Evolutionary conservation across 805 yeast species (phyloP).

Genomic region (Candida gorgasii): DNA sequence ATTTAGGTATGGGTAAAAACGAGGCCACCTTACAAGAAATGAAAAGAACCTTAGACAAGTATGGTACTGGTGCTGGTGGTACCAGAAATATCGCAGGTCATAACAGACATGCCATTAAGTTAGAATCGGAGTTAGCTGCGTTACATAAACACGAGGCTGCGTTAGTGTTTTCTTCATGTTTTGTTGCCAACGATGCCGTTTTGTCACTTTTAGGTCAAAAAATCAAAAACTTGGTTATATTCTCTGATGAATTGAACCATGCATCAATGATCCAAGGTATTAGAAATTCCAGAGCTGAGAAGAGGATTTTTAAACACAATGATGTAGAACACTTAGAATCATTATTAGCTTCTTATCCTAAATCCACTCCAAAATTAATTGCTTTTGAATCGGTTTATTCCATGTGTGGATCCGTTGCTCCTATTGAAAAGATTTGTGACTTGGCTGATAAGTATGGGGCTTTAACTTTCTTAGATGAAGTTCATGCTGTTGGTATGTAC

Average conservation of each 20-base stretch:
- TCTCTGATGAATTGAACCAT: conserved; percentile 91
- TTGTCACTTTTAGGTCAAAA: conserved; percentile 88
- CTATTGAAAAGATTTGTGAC: conserved; percentile 89
- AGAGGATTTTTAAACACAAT: conserved; percentile 91
- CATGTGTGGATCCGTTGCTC: conserved; percentile 97
- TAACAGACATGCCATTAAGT: conserved; percentile 80
- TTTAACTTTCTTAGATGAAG: conserved; percentile 94
- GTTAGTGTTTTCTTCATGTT: conserved; percentile 91
- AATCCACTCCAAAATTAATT: conserved; percentile 87
- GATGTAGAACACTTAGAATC: conserved; percentile 81
- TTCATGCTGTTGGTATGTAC: conserved; percentile 97
- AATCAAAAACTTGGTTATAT: conserved; percentile 84
- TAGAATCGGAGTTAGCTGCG: conserved; percentile 85
- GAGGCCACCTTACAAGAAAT: conserved; percentile 70
- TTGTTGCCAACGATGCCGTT: conserved; percentile 95
- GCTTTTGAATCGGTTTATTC: conserved; percentile 97
- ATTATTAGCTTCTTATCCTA: conserved; percentile 76
- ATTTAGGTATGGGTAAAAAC: conserved; percentile 91
- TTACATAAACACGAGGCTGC: conserved; percentile 95
- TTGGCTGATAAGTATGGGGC: conserved; percentile 98
- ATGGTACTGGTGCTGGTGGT: conserved; percentile 99
- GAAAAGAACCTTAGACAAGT: conserved; percentile 77
- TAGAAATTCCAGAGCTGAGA: conserved; percentile 81
- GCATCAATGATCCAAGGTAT: conserved; percentile 98
- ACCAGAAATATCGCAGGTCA: conserved; percentile 99